Evolutionary conservation across 2,329 filamentous ascomycete species (phyloP), one percentile per base, ranked within the genome.

Genomic region (Neobulgaria alba): DNA sequence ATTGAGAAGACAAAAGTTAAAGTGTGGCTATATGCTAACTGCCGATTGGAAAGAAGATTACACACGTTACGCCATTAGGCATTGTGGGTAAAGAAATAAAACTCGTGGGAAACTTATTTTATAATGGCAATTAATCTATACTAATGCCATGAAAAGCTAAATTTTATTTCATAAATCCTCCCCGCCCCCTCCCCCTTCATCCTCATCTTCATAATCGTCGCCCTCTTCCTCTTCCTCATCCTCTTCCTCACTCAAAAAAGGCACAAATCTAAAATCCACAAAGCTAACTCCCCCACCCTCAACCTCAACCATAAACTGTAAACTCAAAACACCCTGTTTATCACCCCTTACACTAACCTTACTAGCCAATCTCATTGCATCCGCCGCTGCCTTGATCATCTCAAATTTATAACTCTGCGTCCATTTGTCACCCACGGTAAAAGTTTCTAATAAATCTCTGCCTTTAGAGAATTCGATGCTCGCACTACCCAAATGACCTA

Each of bases 271-370:
- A 61, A 90, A 93, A 61, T 92, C 85, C 17, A 92, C 71, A 63
- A 90, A 93, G 53, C 79, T 85, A 29, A 79, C 68, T 17, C 71
- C 69, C 4, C 75, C 73, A 5, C 75, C 74, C 47, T 92, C 86
- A 31, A 89, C 71, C 58, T 95, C 87, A 12, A 98, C 82, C 83
- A 98, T 92, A 56, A 96, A 95, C 58, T 98, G 92, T 60, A 96
- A 66, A 62, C 86, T 95, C 49, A 98, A 63, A 20, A 98, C 90
- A 0, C 92, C 90, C 59, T 95, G 86, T 2, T 75, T 72, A 62
- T 98, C 92, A 0, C 87, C 82, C 12, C 92, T 73, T 46, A 98
- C 73, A 58, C 88, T 95, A 43, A 96, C 89, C 63, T 96, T 98
- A 56, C 76, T 89, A 3, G 89, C 87, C 29, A 88, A 77, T 33